Evolutionary conservation across 257 asterid species (phyloP).

Genomic region (Plantago major): DNA sequence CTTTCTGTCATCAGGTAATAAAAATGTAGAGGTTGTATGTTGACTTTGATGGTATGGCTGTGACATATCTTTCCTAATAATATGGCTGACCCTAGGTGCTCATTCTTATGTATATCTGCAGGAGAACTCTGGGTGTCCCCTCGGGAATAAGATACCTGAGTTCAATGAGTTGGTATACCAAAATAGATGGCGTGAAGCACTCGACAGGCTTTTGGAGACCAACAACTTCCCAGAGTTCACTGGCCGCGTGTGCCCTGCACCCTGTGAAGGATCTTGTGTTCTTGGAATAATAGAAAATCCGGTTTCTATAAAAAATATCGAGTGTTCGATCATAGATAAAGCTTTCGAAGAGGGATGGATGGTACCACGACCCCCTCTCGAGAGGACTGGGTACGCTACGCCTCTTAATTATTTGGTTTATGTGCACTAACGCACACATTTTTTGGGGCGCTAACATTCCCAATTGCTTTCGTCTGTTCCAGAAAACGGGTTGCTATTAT

Average conservation of each 20-base stretch:
- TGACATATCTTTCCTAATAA: not conserved
- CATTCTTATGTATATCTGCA: constrained; percentile 23
- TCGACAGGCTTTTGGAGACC: constrained; percentile 96
- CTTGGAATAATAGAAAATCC: constrained; percentile 99
- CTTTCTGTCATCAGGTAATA: constrained; percentile 94
- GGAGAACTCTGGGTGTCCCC: constrained; percentile 99
- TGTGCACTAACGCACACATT: not conserved
- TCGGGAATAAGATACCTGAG: constrained; percentile 97
- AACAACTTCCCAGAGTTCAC: constrained; percentile 99
- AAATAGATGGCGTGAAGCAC: constrained; percentile 98
- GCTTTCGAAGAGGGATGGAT: constrained; percentile 98
- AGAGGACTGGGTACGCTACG: constrained; percentile 70
- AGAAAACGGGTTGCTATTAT: constrained; percentile 83
- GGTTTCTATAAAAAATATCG: constrained; percentile 87
- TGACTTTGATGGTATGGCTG: not conserved
- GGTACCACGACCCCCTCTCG: constrained; percentile 94
- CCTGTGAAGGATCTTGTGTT: constrained; percentile 99
- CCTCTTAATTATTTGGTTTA: not conserved
- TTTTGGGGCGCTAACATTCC: not conserved
- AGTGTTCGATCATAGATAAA: constrained; percentile 94
- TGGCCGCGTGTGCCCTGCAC: constrained; percentile 99
- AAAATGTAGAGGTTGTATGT: not conserved
- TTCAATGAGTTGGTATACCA: constrained; percentile 97
- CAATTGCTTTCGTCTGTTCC: constrained; percentile 19
- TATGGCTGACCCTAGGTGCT: not conserved